Base-by-base conservation (phyloP, 2,329 filamentous ascomycete genomes). In the Aureobasidium sp. region DNA sequence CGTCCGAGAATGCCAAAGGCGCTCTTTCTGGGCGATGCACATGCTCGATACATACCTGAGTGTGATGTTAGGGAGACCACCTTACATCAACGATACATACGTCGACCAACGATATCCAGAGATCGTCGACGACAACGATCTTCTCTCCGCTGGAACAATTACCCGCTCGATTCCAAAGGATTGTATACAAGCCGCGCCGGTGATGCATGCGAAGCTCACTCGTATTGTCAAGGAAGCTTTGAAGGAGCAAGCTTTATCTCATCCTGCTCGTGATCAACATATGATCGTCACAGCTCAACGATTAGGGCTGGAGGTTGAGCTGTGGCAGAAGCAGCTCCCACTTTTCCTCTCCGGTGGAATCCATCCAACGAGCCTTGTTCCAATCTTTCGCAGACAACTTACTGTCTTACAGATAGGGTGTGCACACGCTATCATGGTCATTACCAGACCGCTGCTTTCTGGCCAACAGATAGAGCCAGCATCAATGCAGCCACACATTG, bases 11-110 rank as follows among this genome's bases (percentile, higher is more conserved):
- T 85, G 86, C 48, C 81, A 85, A 1, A 86, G 86, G 66, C 80
- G 88, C 11, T 82, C 87, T 0, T 91, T 92, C 60, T 91, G 89
- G 89, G 84, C 84, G 3, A 84, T 86, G 0, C 91, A 91, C 70
- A 86, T 85, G 1, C 76, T 91, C 1, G 88, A 91, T 71, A 88
- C 86, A 60, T 90, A 90, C 65, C 77, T 91, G 1, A 86, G 87
- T 29, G 86, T 89, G 20, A 86, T 90, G 27, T 84, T 90, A 33
- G 89, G 89, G 0, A 80, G 89, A 9, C 89, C 89, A 1, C 76
- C 87, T 9, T 81, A 88, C 20, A 86, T 90, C 31, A 88, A 88
- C 55, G 88, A 91, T 50, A 86, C 90, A 45, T 87, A 91, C 58
- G 88, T 90, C 54, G 88, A 91, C 60, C 88, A 90, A 66, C 82